A percentile compares a stretch with the other conserved stretches of the same genome.
Conservation (phyloP, 495 filamentous ascomycete species). For the Bacidia gigantensis region DNA sequence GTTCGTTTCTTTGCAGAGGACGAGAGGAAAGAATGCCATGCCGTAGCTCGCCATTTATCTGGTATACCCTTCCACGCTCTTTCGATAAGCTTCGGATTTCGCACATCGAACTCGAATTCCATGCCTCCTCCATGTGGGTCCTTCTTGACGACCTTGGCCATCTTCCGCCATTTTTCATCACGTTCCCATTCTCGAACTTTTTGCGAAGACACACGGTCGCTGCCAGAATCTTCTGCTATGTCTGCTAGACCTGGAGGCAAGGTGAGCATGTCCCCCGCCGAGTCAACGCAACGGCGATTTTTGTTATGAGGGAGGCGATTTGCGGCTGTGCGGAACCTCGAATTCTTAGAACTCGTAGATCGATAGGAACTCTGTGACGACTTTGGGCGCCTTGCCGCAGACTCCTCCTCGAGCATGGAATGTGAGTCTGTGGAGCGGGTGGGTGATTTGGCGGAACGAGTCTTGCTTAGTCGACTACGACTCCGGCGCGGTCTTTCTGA, state of each 20-base stretch:
- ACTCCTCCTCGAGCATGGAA: slow-evolving; percentile 22
- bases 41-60: slow-evolving; percentile 84
- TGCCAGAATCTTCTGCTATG: slow-evolving; percentile 45
- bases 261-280: slow-evolving; percentile 83
- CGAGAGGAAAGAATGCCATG: slow-evolving; percentile 91
- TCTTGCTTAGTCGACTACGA: slow-evolving; percentile 35
- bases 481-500: slow-evolving; percentile 48
- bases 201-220: slow-evolving; percentile 27
- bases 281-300: slow-evolving; percentile 62
- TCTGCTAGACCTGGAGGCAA: slow-evolving; percentile 52
- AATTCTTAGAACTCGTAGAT: slow-evolving; percentile 27
- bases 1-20: slow-evolving; percentile 56
- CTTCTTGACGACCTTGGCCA: slow-evolving; percentile 58
- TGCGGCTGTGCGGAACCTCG: slow-evolving; percentile 46
- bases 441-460: slow-evolving; percentile 42
- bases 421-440: slow-evolving; percentile 28
- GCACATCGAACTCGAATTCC: slow-evolving; percentile 78
- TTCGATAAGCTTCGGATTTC: slow-evolving; percentile 72
- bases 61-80: slow-evolving; percentile 97
- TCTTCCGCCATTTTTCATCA: slow-evolving; percentile 92
- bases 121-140: slow-evolving; percentile 59
- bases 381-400: slow-evolving; percentile 25
- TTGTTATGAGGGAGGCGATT: slow-evolving; percentile 66
- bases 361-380: slow-evolving; percentile 36
- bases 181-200: slow-evolving; percentile 72